A percentile compares a stretch with the other conserved stretches of the same genome.
These are phyloP conservation scores for Talaromyces proteolyticus DNA, from an alignment of 495 filamentous ascomycete genomes.

Conservation along the genomic window DNA sequence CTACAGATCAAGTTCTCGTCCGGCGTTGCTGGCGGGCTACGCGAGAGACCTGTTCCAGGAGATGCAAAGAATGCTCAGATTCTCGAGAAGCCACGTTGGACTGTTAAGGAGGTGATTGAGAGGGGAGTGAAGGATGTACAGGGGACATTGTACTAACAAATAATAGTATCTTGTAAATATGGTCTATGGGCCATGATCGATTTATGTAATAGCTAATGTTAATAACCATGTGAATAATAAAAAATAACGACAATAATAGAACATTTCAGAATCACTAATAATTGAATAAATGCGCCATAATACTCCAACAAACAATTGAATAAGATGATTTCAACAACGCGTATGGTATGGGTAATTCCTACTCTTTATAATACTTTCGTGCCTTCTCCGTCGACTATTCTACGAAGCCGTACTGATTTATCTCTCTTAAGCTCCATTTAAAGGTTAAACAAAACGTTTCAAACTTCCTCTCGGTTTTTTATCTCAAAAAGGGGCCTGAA, in stretches of 20 bases:
- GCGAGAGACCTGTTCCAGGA: neutral
- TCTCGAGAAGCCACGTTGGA: conserved; percentile 1
- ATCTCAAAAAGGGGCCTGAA: too few relatives aligned
- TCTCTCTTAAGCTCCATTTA: too few relatives aligned
- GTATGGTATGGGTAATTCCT: too few relatives aligned
- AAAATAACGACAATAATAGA: neutral
- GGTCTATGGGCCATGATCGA: neutral
- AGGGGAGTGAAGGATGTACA: conserved; percentile 4
- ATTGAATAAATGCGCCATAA: too few relatives aligned
- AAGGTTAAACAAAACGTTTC: too few relatives aligned
- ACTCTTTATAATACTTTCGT: too few relatives aligned
- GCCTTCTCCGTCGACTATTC: too few relatives aligned
- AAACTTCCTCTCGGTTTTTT: too few relatives aligned
- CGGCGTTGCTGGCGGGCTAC: conserved; percentile 71
- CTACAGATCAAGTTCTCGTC: conserved; percentile 84
- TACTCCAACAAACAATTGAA: too few relatives aligned
- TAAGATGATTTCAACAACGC: too few relatives aligned
- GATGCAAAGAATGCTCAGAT: neutral
- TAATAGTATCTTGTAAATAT: neutral
- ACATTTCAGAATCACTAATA: too few relatives aligned
- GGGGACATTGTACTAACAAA: neutral
- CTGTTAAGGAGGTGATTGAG: conserved; percentile 4
- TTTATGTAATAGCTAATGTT: neutral
- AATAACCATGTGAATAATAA: neutral
- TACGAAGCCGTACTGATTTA: too few relatives aligned